Evolutionary conservation across 108 stramenopile genomes (phyloP).

Genomic region (Pseudonitzschia pungens): DNA sequence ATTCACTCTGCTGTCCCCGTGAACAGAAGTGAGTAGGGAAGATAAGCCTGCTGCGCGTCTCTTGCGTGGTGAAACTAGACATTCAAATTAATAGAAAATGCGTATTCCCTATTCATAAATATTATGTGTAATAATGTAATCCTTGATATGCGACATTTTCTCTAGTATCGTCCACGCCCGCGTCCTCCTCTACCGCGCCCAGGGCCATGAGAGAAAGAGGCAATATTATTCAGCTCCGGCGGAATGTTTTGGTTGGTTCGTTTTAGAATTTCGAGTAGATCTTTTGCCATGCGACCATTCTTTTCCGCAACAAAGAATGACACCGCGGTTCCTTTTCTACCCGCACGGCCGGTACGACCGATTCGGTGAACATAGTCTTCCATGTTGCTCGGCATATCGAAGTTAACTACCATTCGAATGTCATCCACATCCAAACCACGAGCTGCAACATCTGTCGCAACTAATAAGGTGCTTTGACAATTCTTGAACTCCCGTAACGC

Average conservation of each 20-base stretch:
- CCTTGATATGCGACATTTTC: neutral
- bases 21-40: no score
- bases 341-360: conserved; percentile 98
- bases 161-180: conserved; percentile 51
- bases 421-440: conserved; percentile 79
- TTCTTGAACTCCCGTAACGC: conserved; percentile 93
- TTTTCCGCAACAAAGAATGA: conserved; percentile 94
- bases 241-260: conserved; percentile 75
- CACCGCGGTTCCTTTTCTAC: conserved; percentile 94
- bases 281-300: conserved; percentile 86
- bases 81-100: no score
- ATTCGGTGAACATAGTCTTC: conserved; percentile 92
- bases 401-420: conserved; percentile 86
- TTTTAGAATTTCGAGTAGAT: conserved; percentile 80
- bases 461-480: conserved; percentile 82
- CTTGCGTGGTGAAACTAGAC: no score
- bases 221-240: conserved; percentile 52
- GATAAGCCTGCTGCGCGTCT: no score
- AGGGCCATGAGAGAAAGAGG: conserved; percentile 40
- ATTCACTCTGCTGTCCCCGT: no score
- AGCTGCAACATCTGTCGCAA: conserved; percentile 99
- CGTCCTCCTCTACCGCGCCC: conserved; percentile 55
- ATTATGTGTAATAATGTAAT: no score
- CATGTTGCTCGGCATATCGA: conserved; percentile 80
- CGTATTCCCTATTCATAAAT: neutral